A percentile compares a stretch with the other conserved stretches of the same genome.
These are phyloP conservation scores for Floccularia luteovirens DNA, from an alignment of 768 basidiomycete species.

Conservation along the genomic window DNA sequence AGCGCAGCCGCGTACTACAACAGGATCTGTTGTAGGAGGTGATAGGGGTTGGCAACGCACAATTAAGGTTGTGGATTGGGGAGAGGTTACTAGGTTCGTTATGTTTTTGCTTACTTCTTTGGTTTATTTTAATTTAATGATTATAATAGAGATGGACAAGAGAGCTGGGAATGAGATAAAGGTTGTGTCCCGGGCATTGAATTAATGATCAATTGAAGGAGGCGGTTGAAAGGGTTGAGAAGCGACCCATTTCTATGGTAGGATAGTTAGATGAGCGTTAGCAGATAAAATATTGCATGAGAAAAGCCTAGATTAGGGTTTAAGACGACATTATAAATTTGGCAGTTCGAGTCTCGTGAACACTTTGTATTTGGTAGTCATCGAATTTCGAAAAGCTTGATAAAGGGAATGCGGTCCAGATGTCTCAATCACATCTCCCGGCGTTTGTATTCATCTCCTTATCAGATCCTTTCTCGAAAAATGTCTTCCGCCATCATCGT, in stretches of 20 bases:
- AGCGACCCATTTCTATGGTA: neutral
- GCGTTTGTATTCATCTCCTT: neutral
- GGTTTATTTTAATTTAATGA: neutral
- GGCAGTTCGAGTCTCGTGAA: too few species aligned
- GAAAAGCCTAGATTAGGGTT: conserved; percentile 52
- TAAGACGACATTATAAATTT: conserved; percentile 48
- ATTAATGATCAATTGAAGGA: neutral
- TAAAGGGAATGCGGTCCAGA: too few species aligned
- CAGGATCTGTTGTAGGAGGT: conserved; percentile 9
- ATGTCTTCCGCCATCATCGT: conserved; percentile 1
- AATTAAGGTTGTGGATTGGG: conserved; percentile 65
- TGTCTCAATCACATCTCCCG: too few species aligned
- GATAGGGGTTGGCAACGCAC: conserved; percentile 46
- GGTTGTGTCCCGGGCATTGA: neutral
- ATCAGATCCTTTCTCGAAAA: conserved; percentile 1
- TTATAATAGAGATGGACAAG: neutral
- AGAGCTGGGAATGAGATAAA: neutral
- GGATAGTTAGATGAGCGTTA: conserved; percentile 8
- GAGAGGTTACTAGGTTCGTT: conserved; percentile 55
- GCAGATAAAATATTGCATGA: conserved; percentile 49
- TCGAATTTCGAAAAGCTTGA: too few species aligned
- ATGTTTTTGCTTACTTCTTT: neutral
- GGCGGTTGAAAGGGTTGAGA: neutral
- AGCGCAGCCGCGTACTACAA: conserved; percentile 24
- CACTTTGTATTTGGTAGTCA: too few species aligned